Evolutionary conservation across 73 alveolate genomes (phyloP).

Genomic region (Breviolum minutum): DNA sequence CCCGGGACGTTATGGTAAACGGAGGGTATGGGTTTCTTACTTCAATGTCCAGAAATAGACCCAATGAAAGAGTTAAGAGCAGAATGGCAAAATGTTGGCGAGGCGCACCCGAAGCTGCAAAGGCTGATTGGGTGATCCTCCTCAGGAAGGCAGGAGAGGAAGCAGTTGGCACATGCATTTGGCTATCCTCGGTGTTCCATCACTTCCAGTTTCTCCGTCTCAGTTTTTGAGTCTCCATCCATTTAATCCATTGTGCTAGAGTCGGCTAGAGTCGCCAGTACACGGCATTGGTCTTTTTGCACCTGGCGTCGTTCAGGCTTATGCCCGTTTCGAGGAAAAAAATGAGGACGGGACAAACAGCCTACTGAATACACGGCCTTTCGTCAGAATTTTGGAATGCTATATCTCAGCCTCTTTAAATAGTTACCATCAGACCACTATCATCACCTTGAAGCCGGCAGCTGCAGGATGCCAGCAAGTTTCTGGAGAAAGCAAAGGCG

Average conservation of each 20-base stretch:
- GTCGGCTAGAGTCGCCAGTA: too few species aligned
- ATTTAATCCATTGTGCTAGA: too few species aligned
- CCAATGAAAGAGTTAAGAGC: neutral
- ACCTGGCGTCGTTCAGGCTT: too few species aligned
- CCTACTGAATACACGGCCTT: too few species aligned
- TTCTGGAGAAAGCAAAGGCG: neutral
- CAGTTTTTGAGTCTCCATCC: neutral
- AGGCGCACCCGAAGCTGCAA: slow-evolving; percentile 17
- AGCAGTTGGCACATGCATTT: too few species aligned
- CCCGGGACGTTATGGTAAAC: neutral
- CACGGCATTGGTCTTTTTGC: too few species aligned
- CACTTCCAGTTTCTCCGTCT: neutral
- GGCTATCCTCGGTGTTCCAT: too few species aligned
- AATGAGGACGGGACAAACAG: too few species aligned
- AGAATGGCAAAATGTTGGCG: neutral
- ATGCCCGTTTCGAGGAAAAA: too few species aligned
- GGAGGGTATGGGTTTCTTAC: neutral
- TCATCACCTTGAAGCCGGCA: neutral
- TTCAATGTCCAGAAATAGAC: neutral
- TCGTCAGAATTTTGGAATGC: too few species aligned
- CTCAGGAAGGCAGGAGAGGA: slow-evolving; percentile 3
- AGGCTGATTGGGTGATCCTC: slow-evolving; percentile 9
- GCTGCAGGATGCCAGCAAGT: neutral
- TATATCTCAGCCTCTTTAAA: too few species aligned
- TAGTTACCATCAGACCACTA: too few species aligned